phyloP scores from a whole-genome alignment of 352 stramenopile genomes.

The Thraustotheca clavata region DNA sequence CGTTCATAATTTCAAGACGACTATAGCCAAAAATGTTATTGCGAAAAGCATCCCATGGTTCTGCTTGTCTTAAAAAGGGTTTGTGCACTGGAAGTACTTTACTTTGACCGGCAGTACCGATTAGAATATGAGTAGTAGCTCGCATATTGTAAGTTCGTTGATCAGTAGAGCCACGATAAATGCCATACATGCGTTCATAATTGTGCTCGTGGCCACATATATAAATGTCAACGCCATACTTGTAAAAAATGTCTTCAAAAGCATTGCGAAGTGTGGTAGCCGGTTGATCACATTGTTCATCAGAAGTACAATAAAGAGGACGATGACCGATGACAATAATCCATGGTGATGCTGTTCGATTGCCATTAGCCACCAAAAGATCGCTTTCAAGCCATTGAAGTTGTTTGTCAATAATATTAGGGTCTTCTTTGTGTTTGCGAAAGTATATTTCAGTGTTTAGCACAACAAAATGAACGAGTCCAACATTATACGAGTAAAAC shows the following conservation, averaged over 20 bases:
- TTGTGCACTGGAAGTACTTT: slow-evolving; percentile 72
- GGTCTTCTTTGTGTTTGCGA: slow-evolving; percentile 40
- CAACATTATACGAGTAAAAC: slow-evolving; percentile 84
- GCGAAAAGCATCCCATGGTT: slow-evolving; percentile 73
- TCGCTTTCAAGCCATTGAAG: slow-evolving; percentile 60
- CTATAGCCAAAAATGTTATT: slow-evolving; percentile 86
- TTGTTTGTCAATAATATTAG: slow-evolving; percentile 42
- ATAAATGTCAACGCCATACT: slow-evolving; percentile 79
- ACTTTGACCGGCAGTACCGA: slow-evolving; percentile 80
- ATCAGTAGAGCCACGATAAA: slow-evolving; percentile 57
- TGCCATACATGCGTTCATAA: slow-evolving; percentile 81
- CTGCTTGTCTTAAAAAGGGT: slow-evolving; percentile 47
- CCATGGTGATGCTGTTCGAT: slow-evolving; percentile 62
- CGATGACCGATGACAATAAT: slow-evolving; percentile 79
- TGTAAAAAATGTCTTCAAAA: slow-evolving; percentile 74
- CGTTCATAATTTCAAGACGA: slow-evolving; percentile 73
- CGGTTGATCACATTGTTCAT: slow-evolving; percentile 49
- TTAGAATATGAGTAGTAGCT: slow-evolving; percentile 84
- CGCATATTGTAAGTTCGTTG: slow-evolving; percentile 69
- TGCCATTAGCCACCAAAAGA: slow-evolving; percentile 47
- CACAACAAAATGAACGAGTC: slow-evolving; percentile 80
- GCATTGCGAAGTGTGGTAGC: slow-evolving; percentile 46
- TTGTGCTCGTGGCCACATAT: slow-evolving; percentile 87
- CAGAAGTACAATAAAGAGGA: slow-evolving; percentile 84
- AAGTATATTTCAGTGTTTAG: slow-evolving; percentile 88